Percentiles rank a stretch among this genome's conserved stretches.
These are phyloP conservation scores for Syzygium grande DNA, from an alignment of 345 rosid species.

Conservation along the genomic window DNA sequence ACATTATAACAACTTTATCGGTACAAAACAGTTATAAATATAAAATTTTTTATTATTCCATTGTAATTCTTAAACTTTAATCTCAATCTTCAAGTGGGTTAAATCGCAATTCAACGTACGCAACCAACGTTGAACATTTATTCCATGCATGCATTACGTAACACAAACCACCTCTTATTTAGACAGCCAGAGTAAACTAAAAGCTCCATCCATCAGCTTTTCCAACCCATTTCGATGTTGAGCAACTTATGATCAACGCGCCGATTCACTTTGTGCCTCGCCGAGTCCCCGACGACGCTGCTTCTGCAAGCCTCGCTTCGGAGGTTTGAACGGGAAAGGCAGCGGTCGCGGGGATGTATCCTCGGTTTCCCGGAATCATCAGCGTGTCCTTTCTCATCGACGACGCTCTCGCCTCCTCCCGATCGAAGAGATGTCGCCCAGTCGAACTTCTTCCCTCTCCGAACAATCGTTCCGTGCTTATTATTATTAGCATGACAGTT, in stretches of 20 bases:
- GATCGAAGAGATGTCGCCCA: constrained; percentile 43
- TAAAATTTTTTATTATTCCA: neutral
- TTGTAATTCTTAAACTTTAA: neutral
- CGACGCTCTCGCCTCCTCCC: constrained; percentile 1
- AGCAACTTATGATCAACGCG: constrained; percentile 3
- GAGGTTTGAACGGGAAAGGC: neutral
- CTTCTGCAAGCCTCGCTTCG: neutral
- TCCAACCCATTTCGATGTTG: constrained; percentile 25
- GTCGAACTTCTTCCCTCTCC: constrained; percentile 20
- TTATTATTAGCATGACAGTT: neutral
- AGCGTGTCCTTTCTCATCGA: neutral
- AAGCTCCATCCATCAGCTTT: constrained; percentile 12
- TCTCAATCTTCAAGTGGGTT: neutral
- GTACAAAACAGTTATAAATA: neutral
- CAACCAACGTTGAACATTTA: neutral
- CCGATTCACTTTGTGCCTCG: constrained; percentile 5
- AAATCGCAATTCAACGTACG: neutral
- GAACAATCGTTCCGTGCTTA: neutral
- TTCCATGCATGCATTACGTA: neutral
- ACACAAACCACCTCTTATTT: neutral
- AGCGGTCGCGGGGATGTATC: neutral
- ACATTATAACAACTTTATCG: neutral
- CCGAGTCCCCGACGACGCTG: neutral
- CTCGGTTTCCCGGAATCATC: neutral
- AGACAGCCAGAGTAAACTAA: too few relatives aligned